phyloP scores from a whole-genome alignment of 2,329 filamentous ascomycete species.

The Remersonia thermophila region DNA sequence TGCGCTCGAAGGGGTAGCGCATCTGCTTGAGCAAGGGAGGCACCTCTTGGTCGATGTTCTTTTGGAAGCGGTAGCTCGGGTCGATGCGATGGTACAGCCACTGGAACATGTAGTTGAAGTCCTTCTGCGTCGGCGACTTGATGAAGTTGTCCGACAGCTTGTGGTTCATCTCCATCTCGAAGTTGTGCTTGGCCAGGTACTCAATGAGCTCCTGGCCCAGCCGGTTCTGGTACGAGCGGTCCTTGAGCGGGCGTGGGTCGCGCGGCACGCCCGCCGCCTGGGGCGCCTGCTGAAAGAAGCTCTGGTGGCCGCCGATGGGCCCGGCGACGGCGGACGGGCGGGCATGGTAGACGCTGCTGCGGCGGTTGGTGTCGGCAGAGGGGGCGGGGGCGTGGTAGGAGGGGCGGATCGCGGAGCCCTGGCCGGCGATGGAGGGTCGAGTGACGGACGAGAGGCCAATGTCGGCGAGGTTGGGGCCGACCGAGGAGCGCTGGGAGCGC shows the following conservation, averaged over 20 bases:
- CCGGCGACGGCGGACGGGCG: conserved; percentile 57
- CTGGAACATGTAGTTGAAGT: conserved; percentile 96
- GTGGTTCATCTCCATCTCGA: conserved; percentile 96
- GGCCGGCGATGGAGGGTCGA: conserved; percentile 57
- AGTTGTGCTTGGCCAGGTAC: conserved; percentile 85
- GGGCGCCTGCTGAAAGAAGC: conserved; percentile 85
- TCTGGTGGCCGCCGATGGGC: conserved; percentile 62
- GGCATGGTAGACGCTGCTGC: conserved; percentile 71
- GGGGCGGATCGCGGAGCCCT: not conserved
- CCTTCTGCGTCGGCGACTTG: conserved; percentile 91
- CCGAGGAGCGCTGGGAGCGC: conserved; percentile 50
- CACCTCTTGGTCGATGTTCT: conserved; percentile 90
- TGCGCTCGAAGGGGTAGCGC: conserved; percentile 87
- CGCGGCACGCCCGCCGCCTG: conserved; percentile 68
- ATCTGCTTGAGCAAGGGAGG: conserved; percentile 85
- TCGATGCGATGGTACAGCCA: conserved; percentile 96
- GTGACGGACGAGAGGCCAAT: conserved; percentile 73
- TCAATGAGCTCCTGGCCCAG: conserved; percentile 86
- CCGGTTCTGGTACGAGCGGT: conserved; percentile 64
- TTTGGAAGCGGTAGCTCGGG: conserved; percentile 83
- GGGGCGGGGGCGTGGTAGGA: conserved; percentile 33
- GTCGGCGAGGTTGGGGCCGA: conserved; percentile 67
- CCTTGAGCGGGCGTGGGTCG: conserved; percentile 77
- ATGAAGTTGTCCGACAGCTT: conserved; percentile 81
- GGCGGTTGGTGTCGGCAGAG: conserved; percentile 43